These are phyloP conservation scores for Coelastrella sp. DNA, from an alignment of 139 green algal genomes.

Conservation along the genomic window DNA sequence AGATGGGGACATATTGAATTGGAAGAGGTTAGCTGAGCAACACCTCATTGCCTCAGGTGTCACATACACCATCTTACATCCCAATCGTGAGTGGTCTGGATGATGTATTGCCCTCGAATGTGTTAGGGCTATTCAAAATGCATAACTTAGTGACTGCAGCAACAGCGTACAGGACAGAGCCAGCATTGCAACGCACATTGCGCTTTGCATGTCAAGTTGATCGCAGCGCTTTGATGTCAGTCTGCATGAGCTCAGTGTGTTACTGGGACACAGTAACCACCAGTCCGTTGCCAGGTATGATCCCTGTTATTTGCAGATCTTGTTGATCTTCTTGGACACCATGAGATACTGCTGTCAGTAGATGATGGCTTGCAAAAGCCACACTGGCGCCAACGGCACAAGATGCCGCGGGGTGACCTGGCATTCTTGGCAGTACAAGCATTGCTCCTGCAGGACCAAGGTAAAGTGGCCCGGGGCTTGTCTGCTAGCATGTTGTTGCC, in stretches of 20 bases:
- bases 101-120: no score
- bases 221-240: no score
- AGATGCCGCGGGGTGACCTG: constrained; percentile 49
- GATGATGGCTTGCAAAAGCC: constrained; percentile 46
- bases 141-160: no score
- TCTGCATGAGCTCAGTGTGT: no score
- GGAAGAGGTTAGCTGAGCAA: constrained; percentile 55
- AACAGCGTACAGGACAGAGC: no score
- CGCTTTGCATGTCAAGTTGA: no score
- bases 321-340: constrained; percentile 1
- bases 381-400: constrained; percentile 18
- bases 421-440: constrained; percentile 43
- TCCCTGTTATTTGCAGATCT: constrained; percentile 38
- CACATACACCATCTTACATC: constrained; percentile 55
- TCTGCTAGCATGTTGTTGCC: no score
- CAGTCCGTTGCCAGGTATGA: no score
- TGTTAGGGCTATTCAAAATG: no score
- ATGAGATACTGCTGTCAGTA: constrained; percentile 49
- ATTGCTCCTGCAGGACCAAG: constrained; percentile 35
- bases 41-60: constrained; percentile 47
- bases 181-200: no score
- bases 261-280: no score
- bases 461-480: not conserved
- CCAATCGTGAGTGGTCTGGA: constrained; percentile 31
- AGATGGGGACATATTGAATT: constrained; percentile 54